phyloP scores from a whole-genome alignment of 768 basidiomycete genomes.

The Porphyrellus cyaneotinctus region DNA sequence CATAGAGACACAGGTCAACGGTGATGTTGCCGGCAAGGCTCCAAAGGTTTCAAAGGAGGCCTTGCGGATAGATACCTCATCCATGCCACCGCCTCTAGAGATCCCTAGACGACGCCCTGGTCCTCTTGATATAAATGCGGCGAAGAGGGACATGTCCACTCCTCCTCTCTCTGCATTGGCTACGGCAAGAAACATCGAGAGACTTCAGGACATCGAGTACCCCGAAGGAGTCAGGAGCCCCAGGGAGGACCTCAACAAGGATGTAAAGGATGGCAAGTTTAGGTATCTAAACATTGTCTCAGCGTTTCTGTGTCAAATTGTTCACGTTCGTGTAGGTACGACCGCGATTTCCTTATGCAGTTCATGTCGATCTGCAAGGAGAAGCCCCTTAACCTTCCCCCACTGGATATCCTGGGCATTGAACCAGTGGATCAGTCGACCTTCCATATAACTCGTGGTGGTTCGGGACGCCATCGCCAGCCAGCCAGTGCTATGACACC shows the following conservation, averaged over 20 bases:
- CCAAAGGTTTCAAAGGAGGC: conserved; percentile 41
- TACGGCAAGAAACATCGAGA: conserved; percentile 81
- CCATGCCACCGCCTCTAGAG: conserved; percentile 38
- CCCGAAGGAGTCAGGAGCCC: conserved; percentile 84
- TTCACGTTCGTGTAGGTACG: conserved; percentile 59
- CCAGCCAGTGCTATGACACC: conserved; percentile 41
- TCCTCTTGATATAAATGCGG: conserved; percentile 62
- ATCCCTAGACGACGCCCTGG: conserved; percentile 55
- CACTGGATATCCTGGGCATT: conserved; percentile 87
- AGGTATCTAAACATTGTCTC: conserved; percentile 42
- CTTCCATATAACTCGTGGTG: conserved; percentile 52
- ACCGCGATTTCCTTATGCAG: conserved; percentile 95
- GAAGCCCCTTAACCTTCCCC: conserved; percentile 86
- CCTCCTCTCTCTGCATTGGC: conserved; percentile 57
- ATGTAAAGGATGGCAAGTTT: conserved; percentile 85
- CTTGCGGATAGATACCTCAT: conserved; percentile 64
- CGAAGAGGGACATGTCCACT: conserved; percentile 39
- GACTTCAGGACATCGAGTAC: conserved; percentile 73
- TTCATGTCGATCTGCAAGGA: conserved; percentile 95
- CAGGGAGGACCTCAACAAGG: conserved; percentile 75
- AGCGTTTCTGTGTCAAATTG: neutral
- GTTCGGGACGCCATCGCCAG: conserved; percentile 59
- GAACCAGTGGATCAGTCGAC: conserved; percentile 63
- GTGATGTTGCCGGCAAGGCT: conserved; percentile 41
- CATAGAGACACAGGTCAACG: conserved; percentile 25